These are phyloP conservation scores for Simmondsia chinensis DNA, from an alignment of 148 eudicot genomes.

Conservation along the genomic window DNA sequence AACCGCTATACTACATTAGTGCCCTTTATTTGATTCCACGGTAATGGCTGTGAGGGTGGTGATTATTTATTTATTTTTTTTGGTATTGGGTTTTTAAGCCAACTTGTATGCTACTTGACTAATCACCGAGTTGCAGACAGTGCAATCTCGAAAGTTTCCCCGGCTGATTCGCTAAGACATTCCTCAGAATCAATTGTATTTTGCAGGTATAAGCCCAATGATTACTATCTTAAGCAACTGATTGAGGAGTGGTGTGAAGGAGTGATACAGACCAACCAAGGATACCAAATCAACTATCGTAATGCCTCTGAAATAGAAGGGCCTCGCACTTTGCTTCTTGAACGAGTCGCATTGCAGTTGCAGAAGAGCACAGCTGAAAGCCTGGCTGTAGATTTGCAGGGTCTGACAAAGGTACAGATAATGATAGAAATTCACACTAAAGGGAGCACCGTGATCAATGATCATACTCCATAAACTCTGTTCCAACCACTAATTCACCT, in stretches of 20 bases:
- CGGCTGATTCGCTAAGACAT: neutral
- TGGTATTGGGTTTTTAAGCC: too few relatives aligned
- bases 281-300: constrained; percentile 18
- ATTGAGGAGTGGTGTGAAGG: constrained; percentile 99
- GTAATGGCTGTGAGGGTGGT: too few relatives aligned
- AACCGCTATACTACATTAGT: too few relatives aligned
- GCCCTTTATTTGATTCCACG: too few relatives aligned
- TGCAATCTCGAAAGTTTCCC: too few relatives aligned
- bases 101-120: too few relatives aligned
- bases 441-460: too few relatives aligned
- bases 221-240: constrained; percentile 85
- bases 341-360: constrained; percentile 78
- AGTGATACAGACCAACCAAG: constrained; percentile 41
- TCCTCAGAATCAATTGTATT: neutral
- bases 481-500: too few relatives aligned
- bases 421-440: too few relatives aligned
- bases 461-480: too few relatives aligned
- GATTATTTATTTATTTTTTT: too few relatives aligned
- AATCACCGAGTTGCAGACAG: too few relatives aligned
- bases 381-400: constrained; percentile 63
- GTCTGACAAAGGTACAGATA: constrained; percentile 62
- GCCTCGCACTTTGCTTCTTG: constrained; percentile 64
- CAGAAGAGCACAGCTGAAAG: constrained; percentile 49
- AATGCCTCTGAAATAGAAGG: constrained; percentile 31
- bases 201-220: constrained; percentile 75